Evolutionary conservation across 192 early-diverging fungal species (phyloP), one percentile per base, ranked within the genome.

Genomic region (Podila verticillata): DNA sequence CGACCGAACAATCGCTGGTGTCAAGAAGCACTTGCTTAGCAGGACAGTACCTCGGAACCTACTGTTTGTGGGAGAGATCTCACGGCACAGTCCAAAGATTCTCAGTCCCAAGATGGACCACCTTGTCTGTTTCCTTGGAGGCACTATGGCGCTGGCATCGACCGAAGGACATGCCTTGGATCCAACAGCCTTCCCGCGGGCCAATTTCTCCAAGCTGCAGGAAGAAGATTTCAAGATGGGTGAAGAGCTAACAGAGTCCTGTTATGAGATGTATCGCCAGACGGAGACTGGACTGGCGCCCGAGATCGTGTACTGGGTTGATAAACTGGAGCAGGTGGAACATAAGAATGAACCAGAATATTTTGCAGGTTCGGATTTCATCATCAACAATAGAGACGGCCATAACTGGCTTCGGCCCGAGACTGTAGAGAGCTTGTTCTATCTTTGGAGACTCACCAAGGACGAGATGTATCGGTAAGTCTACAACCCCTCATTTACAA

Each of bases 51-150:
- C 93, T 22, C 87, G 86, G 56, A 68, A 88, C 17, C 81, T 89
- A 10, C 73, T 91, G 20, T 95, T 86, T 75, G 77, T 94, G 20
- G 91, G 91, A n/a, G 94, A 95, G 69, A 68, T 89, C 8, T 65
- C 57, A 7, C 70, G 63, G 36, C 65, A 73, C 61, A 15, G 39
- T 8, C 73, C 68, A 15, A 7, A 49, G 22, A 28, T 54, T 2
- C 65, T 91, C 10, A 67, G 68, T 10, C 74, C 84, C 24, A 95
- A 94, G 72, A 96, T 97, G 95, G 95, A 97, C 82, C 97, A 99
- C 68, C 84, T 99, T 20, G 95, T 96, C 2, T 97, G 97, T 83
- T 99, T 97, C 83, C 85, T 95, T 22, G 94, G 94, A 13, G 96
- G 94, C 0, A 91, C 91, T 7, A 82, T 97, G 67, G 95, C 95